phyloP scores from a whole-genome alignment of 2,329 filamentous ascomycete genomes.

The Proliferodiscus dingleyae region DNA sequence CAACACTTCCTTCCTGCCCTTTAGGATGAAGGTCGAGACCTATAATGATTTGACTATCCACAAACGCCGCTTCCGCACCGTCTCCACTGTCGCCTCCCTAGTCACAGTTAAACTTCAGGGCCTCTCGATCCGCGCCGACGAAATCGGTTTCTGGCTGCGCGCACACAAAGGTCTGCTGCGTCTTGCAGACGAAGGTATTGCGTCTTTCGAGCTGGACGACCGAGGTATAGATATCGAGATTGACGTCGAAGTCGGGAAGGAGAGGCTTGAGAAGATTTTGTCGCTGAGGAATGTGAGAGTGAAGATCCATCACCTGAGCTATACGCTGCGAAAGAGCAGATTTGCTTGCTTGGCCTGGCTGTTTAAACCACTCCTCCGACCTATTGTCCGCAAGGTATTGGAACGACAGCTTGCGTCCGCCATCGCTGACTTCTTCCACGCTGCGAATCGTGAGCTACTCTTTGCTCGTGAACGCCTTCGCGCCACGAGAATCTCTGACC shows the following conservation, averaged over 20 bases:
- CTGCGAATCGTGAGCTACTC: slow-evolving; percentile 77
- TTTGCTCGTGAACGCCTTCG: slow-evolving; percentile 83
- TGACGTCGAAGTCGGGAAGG: slow-evolving; percentile 76
- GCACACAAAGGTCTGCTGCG: slow-evolving; percentile 71
- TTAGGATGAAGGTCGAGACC: slow-evolving; percentile 73
- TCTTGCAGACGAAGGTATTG: slow-evolving; percentile 77
- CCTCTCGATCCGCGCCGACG: slow-evolving; percentile 76
- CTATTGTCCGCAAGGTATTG: slow-evolving; percentile 71
- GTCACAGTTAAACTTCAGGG: slow-evolving; percentile 78
- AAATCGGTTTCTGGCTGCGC: slow-evolving; percentile 85
- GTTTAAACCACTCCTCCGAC: slow-evolving; percentile 76
- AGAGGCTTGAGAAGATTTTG: slow-evolving; percentile 75
- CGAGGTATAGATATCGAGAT: slow-evolving; percentile 81
- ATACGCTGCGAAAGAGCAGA: slow-evolving; percentile 68
- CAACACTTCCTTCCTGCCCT: slow-evolving; percentile 82
- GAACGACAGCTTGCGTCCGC: slow-evolving; percentile 71
- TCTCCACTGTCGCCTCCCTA: slow-evolving; percentile 58
- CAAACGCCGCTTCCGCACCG: slow-evolving; percentile 68
- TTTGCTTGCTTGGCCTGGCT: slow-evolving; percentile 77
- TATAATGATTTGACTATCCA: slow-evolving; percentile 82
- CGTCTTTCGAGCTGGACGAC: slow-evolving; percentile 79
- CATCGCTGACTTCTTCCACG: slow-evolving; percentile 65
- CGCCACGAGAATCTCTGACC: slow-evolving; percentile 77
- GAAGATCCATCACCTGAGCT: slow-evolving; percentile 80
- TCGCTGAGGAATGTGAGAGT: slow-evolving; percentile 72